Percentiles rank a stretch among this genome's conserved stretches.
Evolutionary conservation across 148 eudicot genomes (phyloP).

Genomic region (Bassia scoparia): DNA sequence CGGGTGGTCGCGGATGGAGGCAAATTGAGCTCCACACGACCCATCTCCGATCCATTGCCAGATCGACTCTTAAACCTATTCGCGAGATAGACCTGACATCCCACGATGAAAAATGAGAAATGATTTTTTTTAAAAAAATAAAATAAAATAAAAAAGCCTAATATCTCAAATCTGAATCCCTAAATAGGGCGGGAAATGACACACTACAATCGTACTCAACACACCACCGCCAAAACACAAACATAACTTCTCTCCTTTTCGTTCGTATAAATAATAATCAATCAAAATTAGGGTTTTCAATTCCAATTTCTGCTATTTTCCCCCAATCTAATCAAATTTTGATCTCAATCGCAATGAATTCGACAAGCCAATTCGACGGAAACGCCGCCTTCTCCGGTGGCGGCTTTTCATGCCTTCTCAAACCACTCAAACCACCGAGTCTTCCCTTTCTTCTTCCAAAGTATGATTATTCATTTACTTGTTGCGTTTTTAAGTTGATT

Average conservation of each 20-base stretch:
- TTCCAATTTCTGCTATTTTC: background rate
- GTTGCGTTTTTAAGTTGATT: no score
- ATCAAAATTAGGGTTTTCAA: constrained; percentile 25
- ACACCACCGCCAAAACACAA: background rate
- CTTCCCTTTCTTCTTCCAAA: constrained; percentile 48
- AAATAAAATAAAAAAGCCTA: no score
- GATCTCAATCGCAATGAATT: constrained; percentile 16
- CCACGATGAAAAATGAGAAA: no score
- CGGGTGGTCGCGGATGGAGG: no score
- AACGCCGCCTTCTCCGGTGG: constrained; percentile 69
- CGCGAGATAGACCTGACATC: no score
- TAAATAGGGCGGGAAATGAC: constrained; percentile 5
- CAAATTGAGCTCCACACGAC: no score
- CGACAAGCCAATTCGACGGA: constrained; percentile 57
- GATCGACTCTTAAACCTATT: no score
- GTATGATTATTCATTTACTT: no score
- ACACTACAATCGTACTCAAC: background rate
- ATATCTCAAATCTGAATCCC: no score
- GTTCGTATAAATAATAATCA: background rate
- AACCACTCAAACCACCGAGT: constrained; percentile 64
- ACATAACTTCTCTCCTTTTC: background rate
- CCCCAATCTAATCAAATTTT: background rate
- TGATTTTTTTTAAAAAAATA: no score
- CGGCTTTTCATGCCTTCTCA: constrained; percentile 82
- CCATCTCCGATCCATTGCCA: no score